Conservation (phyloP, 805 yeast species). For the Tetrapisispora iriomotensis region DNA sequence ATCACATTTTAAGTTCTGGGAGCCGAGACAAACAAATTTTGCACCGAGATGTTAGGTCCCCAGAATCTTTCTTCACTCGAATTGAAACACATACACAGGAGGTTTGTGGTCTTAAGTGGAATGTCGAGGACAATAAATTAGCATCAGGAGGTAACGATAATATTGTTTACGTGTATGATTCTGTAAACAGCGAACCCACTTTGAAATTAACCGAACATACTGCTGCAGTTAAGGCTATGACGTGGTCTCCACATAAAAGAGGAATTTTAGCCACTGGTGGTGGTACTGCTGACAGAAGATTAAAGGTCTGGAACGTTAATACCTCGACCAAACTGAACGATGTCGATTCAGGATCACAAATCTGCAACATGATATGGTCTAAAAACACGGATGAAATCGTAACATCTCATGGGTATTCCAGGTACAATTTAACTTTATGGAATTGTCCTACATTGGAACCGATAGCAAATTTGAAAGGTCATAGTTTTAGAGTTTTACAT, state of each 20-base stretch:
- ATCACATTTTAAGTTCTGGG: constrained; percentile 79
- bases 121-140: constrained; percentile 76
- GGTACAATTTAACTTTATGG: constrained; percentile 89
- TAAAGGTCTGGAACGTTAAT: constrained; percentile 86
- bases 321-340: constrained; percentile 67
- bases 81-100: constrained; percentile 80
- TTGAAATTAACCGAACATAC: constrained; percentile 70
- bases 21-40: constrained; percentile 75
- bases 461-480: constrained; percentile 88
- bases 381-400: constrained; percentile 85
- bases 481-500: constrained; percentile 84
- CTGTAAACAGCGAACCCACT: constrained; percentile 52
- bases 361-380: constrained; percentile 91
- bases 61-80: constrained; percentile 67
- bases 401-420: constrained; percentile 88
- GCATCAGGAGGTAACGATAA: constrained; percentile 97
- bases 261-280: constrained; percentile 94
- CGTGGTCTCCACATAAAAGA: constrained; percentile 96
- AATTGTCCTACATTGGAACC: constrained; percentile 87
- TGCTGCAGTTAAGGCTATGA: constrained; percentile 93
- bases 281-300: constrained; percentile 86
- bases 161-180: constrained; percentile 78
- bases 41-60: constrained; percentile 84
- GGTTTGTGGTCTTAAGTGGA: constrained; percentile 95
- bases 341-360: constrained; percentile 93